A percentile compares a stretch with the other conserved stretches of the same genome.
These are phyloP conservation scores for Penicillium angulare DNA, from an alignment of 495 filamentous ascomycete genomes.

Conservation along the genomic window DNA sequence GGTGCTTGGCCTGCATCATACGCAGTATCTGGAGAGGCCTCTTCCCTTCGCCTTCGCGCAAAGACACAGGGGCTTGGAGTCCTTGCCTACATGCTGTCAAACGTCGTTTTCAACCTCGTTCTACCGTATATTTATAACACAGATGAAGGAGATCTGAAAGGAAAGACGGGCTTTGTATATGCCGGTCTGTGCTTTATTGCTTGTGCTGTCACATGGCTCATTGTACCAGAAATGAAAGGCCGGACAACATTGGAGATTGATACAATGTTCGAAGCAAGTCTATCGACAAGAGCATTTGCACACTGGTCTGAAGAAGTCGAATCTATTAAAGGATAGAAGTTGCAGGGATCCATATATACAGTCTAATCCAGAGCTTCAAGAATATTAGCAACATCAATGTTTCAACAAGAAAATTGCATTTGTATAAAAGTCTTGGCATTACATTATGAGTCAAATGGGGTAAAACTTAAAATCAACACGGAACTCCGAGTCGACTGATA, in stretches of 20 bases:
- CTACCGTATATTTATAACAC: constrained; percentile 26
- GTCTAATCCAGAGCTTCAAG: too few species aligned
- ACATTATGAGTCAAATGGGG: too few species aligned
- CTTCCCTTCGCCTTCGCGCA: constrained; percentile 23
- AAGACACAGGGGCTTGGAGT: constrained; percentile 21
- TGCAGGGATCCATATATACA: too few species aligned
- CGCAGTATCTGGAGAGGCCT: constrained; percentile 19
- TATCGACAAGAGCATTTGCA: constrained; percentile 7
- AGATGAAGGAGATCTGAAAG: constrained; percentile 21
- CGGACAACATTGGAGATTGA: constrained; percentile 22
- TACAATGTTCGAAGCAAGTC: constrained; percentile 19
- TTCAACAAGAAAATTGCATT: too few species aligned
- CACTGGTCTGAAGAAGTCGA: constrained; percentile 4
- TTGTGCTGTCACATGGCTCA: constrained; percentile 11
- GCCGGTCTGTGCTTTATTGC: constrained; percentile 18
- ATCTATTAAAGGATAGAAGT: background rate
- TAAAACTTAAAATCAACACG: too few species aligned
- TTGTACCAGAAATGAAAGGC: constrained; percentile 27
- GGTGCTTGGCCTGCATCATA: constrained; percentile 33
- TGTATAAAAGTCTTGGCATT: too few species aligned
- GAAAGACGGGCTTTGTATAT: constrained; percentile 25
- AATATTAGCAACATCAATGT: background rate
- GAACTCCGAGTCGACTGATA: too few species aligned
- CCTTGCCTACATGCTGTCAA: constrained; percentile 16
- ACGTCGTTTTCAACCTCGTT: constrained; percentile 18